phyloP scores from a whole-genome alignment of 306 rosid species.

The Rosa chinensis region DNA sequence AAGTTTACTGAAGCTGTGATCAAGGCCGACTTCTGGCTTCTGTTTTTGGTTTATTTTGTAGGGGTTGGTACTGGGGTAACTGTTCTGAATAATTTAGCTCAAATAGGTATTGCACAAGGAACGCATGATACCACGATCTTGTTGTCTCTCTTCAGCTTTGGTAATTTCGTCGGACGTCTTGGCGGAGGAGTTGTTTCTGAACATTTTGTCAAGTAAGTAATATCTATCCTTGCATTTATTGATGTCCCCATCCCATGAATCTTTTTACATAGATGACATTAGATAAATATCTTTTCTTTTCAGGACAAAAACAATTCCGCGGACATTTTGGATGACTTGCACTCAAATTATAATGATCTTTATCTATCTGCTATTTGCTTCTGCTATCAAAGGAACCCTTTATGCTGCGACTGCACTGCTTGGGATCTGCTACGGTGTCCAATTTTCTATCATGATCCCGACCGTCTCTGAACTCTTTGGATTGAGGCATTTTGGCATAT shows the following conservation, averaged over 20 bases:
- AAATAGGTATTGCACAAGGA: slow-evolving; percentile 78
- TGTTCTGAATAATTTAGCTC: slow-evolving; percentile 74
- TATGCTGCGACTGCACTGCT: slow-evolving; percentile 60
- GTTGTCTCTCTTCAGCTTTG: slow-evolving; percentile 72
- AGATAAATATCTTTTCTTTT: slow-evolving; percentile 13
- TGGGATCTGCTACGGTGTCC: slow-evolving; percentile 78
- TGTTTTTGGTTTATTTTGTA: slow-evolving; percentile 68
- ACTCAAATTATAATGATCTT: slow-evolving; percentile 61
- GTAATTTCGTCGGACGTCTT: slow-evolving; percentile 77
- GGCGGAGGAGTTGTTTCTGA: slow-evolving; percentile 89
- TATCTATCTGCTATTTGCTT: slow-evolving; percentile 60
- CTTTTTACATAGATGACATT: not conserved
- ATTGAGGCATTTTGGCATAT: slow-evolving; percentile 62
- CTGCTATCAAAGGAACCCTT: slow-evolving; percentile 57
- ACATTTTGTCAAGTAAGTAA: slow-evolving; percentile 68
- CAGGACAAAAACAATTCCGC: slow-evolving; percentile 64
- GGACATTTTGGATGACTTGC: slow-evolving; percentile 81
- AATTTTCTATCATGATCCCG: slow-evolving; percentile 70
- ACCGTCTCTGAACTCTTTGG: slow-evolving; percentile 90
- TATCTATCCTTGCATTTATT: slow-evolving; percentile 17
- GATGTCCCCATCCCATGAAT: not conserved
- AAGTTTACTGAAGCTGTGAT: slow-evolving; percentile 60
- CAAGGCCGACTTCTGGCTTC: slow-evolving; percentile 85
- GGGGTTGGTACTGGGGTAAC: slow-evolving; percentile 90
- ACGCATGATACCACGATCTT: slow-evolving; percentile 60